Percentiles rank a stretch among this genome's conserved stretches.
These are phyloP conservation scores for Ogataea glucozyma DNA, from an alignment of 805 yeast species.

Conservation along the genomic window DNA sequence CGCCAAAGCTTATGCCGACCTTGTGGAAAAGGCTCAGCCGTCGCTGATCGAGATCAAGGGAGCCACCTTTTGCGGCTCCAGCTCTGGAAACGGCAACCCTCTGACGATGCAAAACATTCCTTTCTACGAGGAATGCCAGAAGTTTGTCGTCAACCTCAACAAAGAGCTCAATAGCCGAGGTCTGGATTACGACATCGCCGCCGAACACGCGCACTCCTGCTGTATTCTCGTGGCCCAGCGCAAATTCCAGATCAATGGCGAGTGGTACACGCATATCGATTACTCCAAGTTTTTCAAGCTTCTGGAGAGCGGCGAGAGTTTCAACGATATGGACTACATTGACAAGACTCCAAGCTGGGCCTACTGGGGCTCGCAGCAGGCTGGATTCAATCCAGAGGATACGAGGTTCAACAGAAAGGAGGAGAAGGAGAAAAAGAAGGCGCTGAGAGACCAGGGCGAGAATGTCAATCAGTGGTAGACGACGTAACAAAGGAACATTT, in stretches of 20 bases:
- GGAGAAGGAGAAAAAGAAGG: constrained; percentile 51
- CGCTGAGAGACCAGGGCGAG: constrained; percentile 25
- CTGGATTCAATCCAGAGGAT: constrained; percentile 90
- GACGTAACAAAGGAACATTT: not conserved
- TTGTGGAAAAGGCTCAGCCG: constrained; percentile 79
- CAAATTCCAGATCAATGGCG: constrained; percentile 65
- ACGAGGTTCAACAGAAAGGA: constrained; percentile 65
- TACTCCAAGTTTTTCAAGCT: constrained; percentile 74
- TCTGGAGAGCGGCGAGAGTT: constrained; percentile 59
- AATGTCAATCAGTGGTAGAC: constrained; percentile 5
- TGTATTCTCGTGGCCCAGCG: constrained; percentile 82
- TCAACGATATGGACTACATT: constrained; percentile 78
- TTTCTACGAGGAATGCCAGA: constrained; percentile 84
- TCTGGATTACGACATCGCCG: constrained; percentile 77
- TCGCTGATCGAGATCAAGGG: constrained; percentile 92
- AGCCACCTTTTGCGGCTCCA: constrained; percentile 92
- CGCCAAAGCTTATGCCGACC: constrained; percentile 77
- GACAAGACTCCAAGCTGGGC: constrained; percentile 90
- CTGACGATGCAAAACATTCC: constrained; percentile 95
- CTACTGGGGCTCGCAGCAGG: constrained; percentile 77
- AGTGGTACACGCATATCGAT: constrained; percentile 89
- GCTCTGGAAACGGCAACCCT: constrained; percentile 80
- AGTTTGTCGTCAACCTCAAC: constrained; percentile 65
- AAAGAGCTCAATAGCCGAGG: constrained; percentile 66
- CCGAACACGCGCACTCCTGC: constrained; percentile 95